Evolutionary conservation across 208 protist genomes (phyloP).

Genomic region (Acanthamoeba castellanii): DNA sequence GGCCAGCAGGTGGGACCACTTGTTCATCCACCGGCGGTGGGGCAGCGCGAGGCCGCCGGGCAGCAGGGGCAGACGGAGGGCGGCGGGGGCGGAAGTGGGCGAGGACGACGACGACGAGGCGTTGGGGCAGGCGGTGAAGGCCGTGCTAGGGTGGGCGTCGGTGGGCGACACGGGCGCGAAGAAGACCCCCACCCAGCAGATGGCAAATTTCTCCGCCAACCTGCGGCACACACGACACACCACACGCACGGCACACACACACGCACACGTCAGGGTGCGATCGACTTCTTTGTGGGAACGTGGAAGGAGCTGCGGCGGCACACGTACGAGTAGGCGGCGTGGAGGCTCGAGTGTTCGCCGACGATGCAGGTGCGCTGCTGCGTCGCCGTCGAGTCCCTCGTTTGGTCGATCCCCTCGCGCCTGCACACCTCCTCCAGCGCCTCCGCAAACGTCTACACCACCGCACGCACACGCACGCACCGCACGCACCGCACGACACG

Average conservation of each 20-base stretch:
- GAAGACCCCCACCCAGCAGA: slow-evolving; percentile 8
- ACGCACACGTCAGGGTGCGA: no score
- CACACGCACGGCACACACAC: no score
- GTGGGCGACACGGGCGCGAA: slow-evolving; percentile 17
- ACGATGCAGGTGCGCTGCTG: slow-evolving; percentile 52
- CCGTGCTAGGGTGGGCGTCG: background rate
- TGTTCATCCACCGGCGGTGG: background rate
- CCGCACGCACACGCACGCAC: no score
- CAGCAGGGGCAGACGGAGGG: background rate
- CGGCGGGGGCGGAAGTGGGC: background rate
- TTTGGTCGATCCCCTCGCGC: slow-evolving; percentile 10
- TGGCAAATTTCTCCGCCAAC: background rate
- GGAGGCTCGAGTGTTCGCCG: slow-evolving; percentile 21
- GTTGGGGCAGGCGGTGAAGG: background rate
- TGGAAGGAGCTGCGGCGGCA: no score
- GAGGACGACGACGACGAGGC: background rate
- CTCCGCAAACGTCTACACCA: background rate
- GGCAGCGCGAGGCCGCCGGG: background rate
- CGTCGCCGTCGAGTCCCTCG: background rate
- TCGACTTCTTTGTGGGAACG: no score
- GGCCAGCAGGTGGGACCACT: slow-evolving; percentile 14
- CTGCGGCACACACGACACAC: background rate
- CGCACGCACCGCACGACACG: no score
- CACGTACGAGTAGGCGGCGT: slow-evolving; percentile 17
- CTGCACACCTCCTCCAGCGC: background rate